These are phyloP conservation scores for Scheffersomyces titani DNA, from an alignment of 1,139 yeast genomes.

Conservation along the genomic window DNA sequence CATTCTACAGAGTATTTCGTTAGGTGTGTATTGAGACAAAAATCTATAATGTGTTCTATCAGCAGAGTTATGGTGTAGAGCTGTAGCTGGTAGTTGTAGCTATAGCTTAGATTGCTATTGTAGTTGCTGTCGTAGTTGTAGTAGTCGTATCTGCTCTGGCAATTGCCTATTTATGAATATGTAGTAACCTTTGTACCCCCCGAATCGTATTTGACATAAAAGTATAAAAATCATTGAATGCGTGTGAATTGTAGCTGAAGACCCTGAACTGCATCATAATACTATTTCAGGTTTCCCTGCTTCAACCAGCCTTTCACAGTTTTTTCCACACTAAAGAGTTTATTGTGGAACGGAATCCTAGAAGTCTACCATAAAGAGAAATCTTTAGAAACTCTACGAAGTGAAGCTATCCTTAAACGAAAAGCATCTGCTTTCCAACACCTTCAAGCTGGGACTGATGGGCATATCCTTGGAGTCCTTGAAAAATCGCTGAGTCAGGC, in stretches of 20 bases:
- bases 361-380: not conserved
- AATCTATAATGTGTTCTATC: not conserved
- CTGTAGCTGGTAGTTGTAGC: not conserved
- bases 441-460: conserved; percentile 24
- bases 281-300: not conserved
- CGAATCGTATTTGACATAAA: not conserved
- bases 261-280: not conserved
- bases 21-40: not conserved
- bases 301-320: not conserved
- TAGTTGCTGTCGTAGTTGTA: not conserved
- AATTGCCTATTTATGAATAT: not conserved
- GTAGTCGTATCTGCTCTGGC: not conserved
- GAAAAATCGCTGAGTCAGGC: conserved; percentile 5
- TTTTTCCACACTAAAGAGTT: not conserved
- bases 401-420: conserved; percentile 20
- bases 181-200: not conserved
- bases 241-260: not conserved
- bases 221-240: not conserved
- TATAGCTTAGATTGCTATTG: not conserved
- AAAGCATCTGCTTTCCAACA: conserved; percentile 27
- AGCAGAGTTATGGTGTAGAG: not conserved
- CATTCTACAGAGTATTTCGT: not conserved
- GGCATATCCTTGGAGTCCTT: conserved; percentile 12
- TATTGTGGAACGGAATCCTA: not conserved
- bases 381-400: not conserved